Evolutionary conservation across 345 rosid genomes (phyloP).

Genomic region (Corchorus olitorius): DNA sequence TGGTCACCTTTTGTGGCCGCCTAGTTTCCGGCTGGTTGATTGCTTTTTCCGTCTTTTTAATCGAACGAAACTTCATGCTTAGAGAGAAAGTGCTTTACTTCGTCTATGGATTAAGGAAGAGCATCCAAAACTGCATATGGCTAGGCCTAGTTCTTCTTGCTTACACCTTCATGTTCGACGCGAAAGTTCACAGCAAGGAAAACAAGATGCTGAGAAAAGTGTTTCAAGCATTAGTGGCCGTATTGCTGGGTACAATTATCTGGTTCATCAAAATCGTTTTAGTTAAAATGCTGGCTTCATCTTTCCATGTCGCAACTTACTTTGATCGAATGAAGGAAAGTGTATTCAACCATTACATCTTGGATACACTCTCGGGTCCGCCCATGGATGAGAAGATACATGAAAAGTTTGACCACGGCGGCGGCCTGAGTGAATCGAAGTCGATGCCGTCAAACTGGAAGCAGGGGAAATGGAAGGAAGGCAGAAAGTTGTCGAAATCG

Average conservation of each 20-base stretch:
- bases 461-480: slow-evolving; percentile 37
- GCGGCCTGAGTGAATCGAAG: background rate
- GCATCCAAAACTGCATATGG: slow-evolving; percentile 72
- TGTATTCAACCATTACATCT: slow-evolving; percentile 45
- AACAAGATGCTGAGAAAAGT: slow-evolving; percentile 19
- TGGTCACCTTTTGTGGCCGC: slow-evolving; percentile 74
- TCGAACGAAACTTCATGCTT: slow-evolving; percentile 68
- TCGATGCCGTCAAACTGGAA: slow-evolving; percentile 25
- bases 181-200: slow-evolving; percentile 41
- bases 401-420: too few relatives aligned
- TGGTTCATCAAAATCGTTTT: slow-evolving; percentile 68
- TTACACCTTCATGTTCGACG: slow-evolving; percentile 65
- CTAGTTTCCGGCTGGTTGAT: slow-evolving; percentile 72
- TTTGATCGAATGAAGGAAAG: slow-evolving; percentile 59
- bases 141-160: slow-evolving; percentile 63
- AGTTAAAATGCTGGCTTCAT: slow-evolving; percentile 49
- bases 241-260: slow-evolving; percentile 50
- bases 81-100: slow-evolving; percentile 69
- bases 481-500: slow-evolving; percentile 50
- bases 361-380: slow-evolving; percentile 47
- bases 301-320: slow-evolving; percentile 50
- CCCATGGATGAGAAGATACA: background rate
- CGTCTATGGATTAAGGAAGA: slow-evolving; percentile 63
- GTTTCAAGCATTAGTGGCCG: background rate
- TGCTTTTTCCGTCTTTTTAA: slow-evolving; percentile 52